Base-by-base conservation (phyloP, 1,139 yeast genomes). In the Hansenula anomala region DNA sequence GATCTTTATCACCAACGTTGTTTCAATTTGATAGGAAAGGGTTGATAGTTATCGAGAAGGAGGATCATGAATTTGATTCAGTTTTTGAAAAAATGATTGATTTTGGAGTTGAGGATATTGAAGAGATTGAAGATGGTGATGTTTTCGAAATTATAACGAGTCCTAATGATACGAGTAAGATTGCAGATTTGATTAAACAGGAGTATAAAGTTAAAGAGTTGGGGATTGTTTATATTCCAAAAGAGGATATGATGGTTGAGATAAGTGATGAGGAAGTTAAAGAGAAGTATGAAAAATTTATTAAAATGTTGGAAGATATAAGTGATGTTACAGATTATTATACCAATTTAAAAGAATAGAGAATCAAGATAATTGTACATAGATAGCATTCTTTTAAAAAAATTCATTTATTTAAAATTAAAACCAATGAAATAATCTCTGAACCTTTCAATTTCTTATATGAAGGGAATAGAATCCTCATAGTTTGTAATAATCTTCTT, bases 281-380 rank as follows among this genome's bases (percentile, higher is more conserved):
- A 37, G 71, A 69, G 44, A 70, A 72, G 24, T 73, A 77, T 49
- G 71, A 71, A 19, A 84, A 80, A 54, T 75, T 89, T 28, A 60
- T 83, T 34, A 67, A 63, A 22, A 69, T 71, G 40, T 66, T 90
- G 38, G 95, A 87, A 44, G 87, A 79, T 30, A 64, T 87, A 17
- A 87, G 85, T 36, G 97, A 90, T 52, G 85, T 90, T 26, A 78
- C 88, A 9, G 88, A 80, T 47, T 78, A 85, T 45, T 86, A 85
- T 63, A 67, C 75, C 49, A 92, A 71, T 34, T 37, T 55, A 36
- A 54, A 50, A 33, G 51, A 51, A 20, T 38, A 28, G 37, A 10
- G 4, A 11, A 10, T 6, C 12, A 26, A 3, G 6, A 8, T 18
- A 12, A 18, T 25, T 32, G 29, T 32, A 25, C 16, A 32, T 25